A percentile compares a stretch with the other conserved stretches of the same genome.
Evolutionary conservation across 306 rosid species (phyloP).

Genomic region (Mucuna pruriens): DNA sequence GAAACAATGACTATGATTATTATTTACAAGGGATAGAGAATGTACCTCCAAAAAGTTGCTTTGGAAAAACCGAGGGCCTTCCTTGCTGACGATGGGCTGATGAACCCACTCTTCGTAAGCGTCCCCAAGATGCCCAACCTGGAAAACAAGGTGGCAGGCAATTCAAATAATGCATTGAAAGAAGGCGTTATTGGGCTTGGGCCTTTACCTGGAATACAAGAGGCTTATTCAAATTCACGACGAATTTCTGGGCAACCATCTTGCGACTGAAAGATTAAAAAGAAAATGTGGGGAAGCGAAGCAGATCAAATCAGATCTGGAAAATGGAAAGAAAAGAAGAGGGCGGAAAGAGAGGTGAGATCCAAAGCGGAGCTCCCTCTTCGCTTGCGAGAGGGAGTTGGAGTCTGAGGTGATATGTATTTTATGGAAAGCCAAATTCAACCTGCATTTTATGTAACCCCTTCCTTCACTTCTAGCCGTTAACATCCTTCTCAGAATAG

Average conservation of each 20-base stretch:
- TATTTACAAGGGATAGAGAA: too few relatives aligned
- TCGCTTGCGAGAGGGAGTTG: conserved; percentile 8
- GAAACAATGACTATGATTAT: neutral
- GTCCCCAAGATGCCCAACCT: conserved; percentile 98
- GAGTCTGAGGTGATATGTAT: too few relatives aligned
- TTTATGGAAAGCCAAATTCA: neutral
- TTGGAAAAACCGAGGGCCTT: conserved; percentile 86
- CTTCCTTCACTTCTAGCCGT: neutral
- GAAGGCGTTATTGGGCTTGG: neutral
- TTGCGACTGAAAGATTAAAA: neutral
- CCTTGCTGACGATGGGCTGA: conserved; percentile 77
- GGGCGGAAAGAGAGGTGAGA: neutral
- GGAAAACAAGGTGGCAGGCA: neutral
- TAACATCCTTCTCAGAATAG: neutral
- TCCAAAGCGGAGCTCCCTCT: conserved; percentile 1
- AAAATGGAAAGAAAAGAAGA: neutral
- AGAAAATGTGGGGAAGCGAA: too few relatives aligned
- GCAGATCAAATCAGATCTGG: conserved; percentile 4
- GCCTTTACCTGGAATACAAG: conserved; percentile 82
- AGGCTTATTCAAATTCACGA: conserved; percentile 75
- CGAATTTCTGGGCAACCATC: conserved; percentile 70
- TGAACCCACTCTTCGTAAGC: conserved; percentile 94
- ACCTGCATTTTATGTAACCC: neutral
- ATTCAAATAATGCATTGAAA: neutral
- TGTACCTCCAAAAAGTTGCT: conserved; percentile 73